Evolutionary conservation across 768 basidiomycete species (phyloP).

Genomic region (Mycena floridula): DNA sequence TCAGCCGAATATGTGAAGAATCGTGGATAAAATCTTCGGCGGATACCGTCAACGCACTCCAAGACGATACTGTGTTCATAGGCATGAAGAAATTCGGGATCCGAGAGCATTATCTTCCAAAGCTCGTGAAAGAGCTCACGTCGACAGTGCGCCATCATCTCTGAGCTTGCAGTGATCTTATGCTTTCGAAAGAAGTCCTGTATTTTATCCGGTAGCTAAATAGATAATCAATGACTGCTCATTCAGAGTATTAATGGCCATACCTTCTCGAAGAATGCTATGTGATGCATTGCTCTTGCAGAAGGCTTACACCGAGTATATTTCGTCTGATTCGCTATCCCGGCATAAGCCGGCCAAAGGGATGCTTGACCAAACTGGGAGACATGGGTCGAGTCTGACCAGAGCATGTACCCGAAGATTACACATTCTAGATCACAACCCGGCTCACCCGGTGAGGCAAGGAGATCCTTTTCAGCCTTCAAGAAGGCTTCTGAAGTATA

Average conservation of each 20-base stretch:
- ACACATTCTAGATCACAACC: slow-evolving; percentile 6
- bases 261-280: background rate
- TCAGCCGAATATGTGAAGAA: slow-evolving; percentile 8
- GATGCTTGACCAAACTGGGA: slow-evolving; percentile 14
- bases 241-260: too few relatives aligned
- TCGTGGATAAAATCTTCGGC: slow-evolving; percentile 15
- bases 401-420: slow-evolving; percentile 14
- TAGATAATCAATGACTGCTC: background rate
- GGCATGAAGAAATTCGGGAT: slow-evolving; percentile 18
- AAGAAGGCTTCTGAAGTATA: slow-evolving; percentile 15
- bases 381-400: slow-evolving; percentile 16
- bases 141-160: slow-evolving; percentile 16
- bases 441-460: background rate
- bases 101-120: slow-evolving; percentile 15
- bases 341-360: slow-evolving; percentile 16
- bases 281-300: background rate
- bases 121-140: slow-evolving; percentile 20
- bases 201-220: background rate
- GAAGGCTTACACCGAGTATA: slow-evolving; percentile 20
- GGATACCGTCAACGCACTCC: slow-evolving; percentile 15
- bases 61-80: slow-evolving; percentile 20
- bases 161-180: background rate
- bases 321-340: slow-evolving; percentile 16
- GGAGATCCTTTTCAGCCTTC: slow-evolving; percentile 15
- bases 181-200: background rate